These are phyloP conservation scores for Penicillium sp. DNA, from an alignment of 2,329 filamentous ascomycete species.

Conservation along the genomic window DNA sequence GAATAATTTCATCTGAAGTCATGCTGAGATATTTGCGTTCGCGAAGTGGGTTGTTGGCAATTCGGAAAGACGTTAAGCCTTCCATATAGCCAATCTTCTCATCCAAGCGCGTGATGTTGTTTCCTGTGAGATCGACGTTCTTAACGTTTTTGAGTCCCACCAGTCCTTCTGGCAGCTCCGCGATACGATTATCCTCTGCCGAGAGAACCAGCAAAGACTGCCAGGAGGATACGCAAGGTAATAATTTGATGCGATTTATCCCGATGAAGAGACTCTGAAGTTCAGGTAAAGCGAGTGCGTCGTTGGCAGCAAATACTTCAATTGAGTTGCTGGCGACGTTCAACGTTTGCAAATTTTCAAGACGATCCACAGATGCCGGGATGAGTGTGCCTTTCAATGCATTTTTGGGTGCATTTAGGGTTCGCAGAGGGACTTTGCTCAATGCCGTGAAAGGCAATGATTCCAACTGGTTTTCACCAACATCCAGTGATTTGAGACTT, in stretches of 20 bases:
- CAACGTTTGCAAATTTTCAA: conserved; percentile 72
- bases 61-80: conserved; percentile 70
- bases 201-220: conserved; percentile 71
- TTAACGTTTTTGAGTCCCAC: conserved; percentile 68
- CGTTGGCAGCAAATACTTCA: conserved; percentile 53
- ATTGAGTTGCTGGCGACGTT: conserved; percentile 80
- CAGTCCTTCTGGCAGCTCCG: conserved; percentile 76
- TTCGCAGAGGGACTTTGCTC: conserved; percentile 69
- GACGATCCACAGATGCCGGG: conserved; percentile 59
- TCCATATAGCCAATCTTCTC: conserved; percentile 80
- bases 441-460: conserved; percentile 72
- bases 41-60: conserved; percentile 87
- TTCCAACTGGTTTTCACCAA: conserved; percentile 77
- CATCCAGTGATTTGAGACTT: conserved; percentile 74
- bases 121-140: conserved; percentile 81
- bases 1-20: conserved; percentile 79
- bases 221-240: conserved; percentile 80
- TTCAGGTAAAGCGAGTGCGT: conserved; percentile 67
- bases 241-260: conserved; percentile 73
- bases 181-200: conserved; percentile 81
- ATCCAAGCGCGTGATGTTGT: conserved; percentile 77
- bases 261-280: conserved; percentile 77
- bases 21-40: conserved; percentile 86
- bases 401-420: conserved; percentile 78
- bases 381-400: conserved; percentile 75